These are phyloP conservation scores for Middelhovenomyces tepae DNA, from an alignment of 805 yeast genomes.

Conservation along the genomic window DNA sequence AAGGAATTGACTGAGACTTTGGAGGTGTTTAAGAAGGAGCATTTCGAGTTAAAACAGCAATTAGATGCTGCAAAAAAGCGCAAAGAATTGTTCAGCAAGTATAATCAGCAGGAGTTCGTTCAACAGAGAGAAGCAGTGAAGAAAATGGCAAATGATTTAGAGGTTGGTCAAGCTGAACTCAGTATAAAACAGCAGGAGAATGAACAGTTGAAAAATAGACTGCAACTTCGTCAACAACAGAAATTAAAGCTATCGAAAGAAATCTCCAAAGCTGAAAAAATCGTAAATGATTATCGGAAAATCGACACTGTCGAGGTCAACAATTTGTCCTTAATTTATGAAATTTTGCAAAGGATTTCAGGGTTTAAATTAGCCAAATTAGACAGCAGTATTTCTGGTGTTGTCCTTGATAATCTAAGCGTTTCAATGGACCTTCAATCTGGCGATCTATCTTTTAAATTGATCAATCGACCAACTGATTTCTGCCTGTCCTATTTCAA, in stretches of 20 bases:
- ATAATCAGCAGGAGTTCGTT: conserved; percentile 14
- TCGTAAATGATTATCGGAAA: conserved; percentile 13
- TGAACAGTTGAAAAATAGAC: conserved; percentile 9
- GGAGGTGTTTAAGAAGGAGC: conserved; percentile 10
- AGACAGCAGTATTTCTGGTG: too few species aligned
- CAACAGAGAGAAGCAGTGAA: conserved; percentile 12
- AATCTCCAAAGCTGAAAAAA: conserved; percentile 17
- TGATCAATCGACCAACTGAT: too few species aligned
- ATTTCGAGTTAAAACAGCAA: conserved; percentile 11
- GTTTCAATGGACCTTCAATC: too few species aligned
- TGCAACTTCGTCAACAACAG: conserved; percentile 9
- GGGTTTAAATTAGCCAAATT: conserved; percentile 2
- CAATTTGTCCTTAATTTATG: neutral
- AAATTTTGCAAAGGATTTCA: neutral
- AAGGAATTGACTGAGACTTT: conserved; percentile 5
- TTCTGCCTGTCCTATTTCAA: conserved; percentile 4
- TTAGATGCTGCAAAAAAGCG: conserved; percentile 13
- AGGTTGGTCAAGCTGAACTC: conserved; percentile 2
- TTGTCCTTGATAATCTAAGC: too few species aligned
- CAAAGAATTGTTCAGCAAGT: conserved; percentile 9
- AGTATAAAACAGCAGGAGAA: conserved; percentile 5
- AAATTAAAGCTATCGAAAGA: conserved; percentile 7
- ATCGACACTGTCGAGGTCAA: conserved; percentile 16
- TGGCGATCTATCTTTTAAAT: too few species aligned
- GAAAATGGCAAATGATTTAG: conserved; percentile 9